Base-by-base conservation (phyloP, 129 eudicot species). In the Chrysanthemum makinoi region DNA sequence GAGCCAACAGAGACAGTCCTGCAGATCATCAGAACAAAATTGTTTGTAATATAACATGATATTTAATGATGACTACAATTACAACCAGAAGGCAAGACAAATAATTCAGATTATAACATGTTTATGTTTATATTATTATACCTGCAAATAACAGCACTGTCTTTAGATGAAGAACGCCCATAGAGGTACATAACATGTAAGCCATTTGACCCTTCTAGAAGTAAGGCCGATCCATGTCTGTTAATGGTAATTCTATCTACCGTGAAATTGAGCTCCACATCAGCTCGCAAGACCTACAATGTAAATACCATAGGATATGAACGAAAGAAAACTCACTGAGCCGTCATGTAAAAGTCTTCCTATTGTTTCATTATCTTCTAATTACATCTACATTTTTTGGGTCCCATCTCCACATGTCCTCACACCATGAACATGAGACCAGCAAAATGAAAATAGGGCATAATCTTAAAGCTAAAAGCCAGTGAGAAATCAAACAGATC, bases 1-100 rank as follows among this genome's bases (percentile, higher is more conserved):
- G 93, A 79, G 50, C 95, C 96, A 72, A 94, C 72, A 39, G 89
- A 81, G 58, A 87, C 88, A 0, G 97, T 94, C 93, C 98, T 94
- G 86, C 68, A 74, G 30, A 75, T 65, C 56, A 66, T 65, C 26
- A 70, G 17, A 71, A 69, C 49, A 57, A 57, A 58, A 66, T 18
- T 49, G 58, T 56, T 59, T 15, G 47, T 68, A 14, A 68, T n/a
- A 49, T 22, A 68, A 49, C 46, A 39, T 39, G 46, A 39, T 39
- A 39, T 6, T 39, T 39, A 39, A 39, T 7, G 10, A 8, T 39
- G 9, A 39, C 9, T 39, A 39, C 46, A 39, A 39, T 35, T 5
- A 35, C 44, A 35, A 39, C 2, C 0, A 0, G 46, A 39, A 39
- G 2, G 46, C 10, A 39, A 39, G 43, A 65, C 0, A 69, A 30